Percentiles rank a stretch among this genome's conserved stretches.
Evolutionary conservation across 768 basidiomycete genomes (phyloP).

Genomic region (Amanita phalloides): DNA sequence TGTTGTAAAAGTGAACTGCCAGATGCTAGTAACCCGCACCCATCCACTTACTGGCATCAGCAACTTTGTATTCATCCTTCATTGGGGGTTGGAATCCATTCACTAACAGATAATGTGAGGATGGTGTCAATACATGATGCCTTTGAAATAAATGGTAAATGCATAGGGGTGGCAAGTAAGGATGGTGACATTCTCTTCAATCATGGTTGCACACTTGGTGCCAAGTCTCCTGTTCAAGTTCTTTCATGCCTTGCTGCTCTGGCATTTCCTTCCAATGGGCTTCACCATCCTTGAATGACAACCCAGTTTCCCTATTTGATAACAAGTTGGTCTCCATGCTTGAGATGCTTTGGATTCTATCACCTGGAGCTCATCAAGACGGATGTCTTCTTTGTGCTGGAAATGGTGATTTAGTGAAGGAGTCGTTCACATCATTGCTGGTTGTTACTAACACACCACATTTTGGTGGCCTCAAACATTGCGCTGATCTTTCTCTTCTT

Average conservation of each 20-base stretch:
- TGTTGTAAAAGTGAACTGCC: background rate
- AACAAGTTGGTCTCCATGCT: background rate
- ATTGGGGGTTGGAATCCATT: background rate
- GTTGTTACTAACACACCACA: too few species aligned
- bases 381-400: background rate
- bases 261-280: too few species aligned
- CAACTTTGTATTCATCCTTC: background rate
- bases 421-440: too few species aligned
- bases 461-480: too few species aligned
- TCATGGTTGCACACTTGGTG: background rate
- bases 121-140: too few species aligned
- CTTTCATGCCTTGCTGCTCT: background rate
- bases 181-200: background rate
- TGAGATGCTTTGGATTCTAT: background rate
- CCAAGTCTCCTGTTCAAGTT: background rate
- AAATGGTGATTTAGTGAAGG: background rate
- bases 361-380: background rate
- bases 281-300: background rate
- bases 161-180: background rate
- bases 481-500: too few species aligned
- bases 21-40: background rate
- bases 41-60: background rate
- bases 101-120: too few species aligned
- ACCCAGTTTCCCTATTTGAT: background rate
- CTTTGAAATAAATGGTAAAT: too few species aligned